These are phyloP conservation scores for Chrysoporthe deuterocubensis DNA, from an alignment of 2,329 filamentous ascomycete genomes.

Conservation along the genomic window DNA sequence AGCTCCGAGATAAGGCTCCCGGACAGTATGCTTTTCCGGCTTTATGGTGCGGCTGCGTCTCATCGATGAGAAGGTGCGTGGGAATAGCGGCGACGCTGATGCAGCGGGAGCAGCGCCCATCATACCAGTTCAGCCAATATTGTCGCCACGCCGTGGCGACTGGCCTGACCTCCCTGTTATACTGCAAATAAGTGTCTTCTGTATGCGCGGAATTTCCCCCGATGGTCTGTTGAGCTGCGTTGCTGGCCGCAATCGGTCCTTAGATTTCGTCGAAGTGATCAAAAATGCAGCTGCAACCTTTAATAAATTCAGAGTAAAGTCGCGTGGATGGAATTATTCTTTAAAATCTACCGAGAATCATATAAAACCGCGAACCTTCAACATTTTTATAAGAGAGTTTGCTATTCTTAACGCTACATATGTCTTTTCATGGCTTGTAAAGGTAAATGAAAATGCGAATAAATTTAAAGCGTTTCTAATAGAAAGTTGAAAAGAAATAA, in stretches of 20 bases:
- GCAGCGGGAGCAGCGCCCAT: neutral
- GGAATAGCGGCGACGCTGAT: neutral
- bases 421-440: too few relatives aligned
- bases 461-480: too few relatives aligned
- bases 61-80: neutral
- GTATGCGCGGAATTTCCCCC: neutral
- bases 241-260: neutral
- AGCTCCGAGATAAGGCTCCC: neutral
- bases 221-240: neutral
- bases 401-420: too few relatives aligned
- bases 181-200: neutral
- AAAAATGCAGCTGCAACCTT: too few relatives aligned
- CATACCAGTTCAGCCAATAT: too few relatives aligned
- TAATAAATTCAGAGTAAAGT: too few relatives aligned
- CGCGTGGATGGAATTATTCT: too few relatives aligned
- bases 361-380: too few relatives aligned
- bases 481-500: too few relatives aligned
- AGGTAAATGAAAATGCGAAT: too few relatives aligned
- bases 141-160: neutral
- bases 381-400: too few relatives aligned
- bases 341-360: too few relatives aligned
- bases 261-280: neutral
- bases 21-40: neutral
- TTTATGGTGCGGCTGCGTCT: neutral
- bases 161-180: neutral